These are phyloP conservation scores for Podospora pseudocomata DNA, from an alignment of 495 filamentous ascomycete genomes.

Conservation along the genomic window DNA sequence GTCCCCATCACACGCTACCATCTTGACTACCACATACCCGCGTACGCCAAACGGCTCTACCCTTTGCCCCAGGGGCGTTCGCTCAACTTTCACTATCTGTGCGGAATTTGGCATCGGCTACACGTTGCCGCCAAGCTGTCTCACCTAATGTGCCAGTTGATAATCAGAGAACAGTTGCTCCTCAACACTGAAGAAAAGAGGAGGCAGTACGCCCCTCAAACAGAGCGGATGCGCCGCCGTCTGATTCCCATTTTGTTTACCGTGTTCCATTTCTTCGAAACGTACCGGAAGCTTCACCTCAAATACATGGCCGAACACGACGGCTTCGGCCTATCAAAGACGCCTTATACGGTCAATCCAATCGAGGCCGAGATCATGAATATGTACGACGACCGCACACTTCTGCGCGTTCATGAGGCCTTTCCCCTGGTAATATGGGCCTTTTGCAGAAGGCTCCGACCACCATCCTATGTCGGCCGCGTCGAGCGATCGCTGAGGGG, in stretches of 20 bases:
- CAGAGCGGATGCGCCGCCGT: constrained; percentile 53
- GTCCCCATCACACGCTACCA: constrained; percentile 54
- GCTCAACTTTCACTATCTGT: constrained; percentile 54
- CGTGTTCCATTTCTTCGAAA: constrained; percentile 58
- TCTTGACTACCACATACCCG: constrained; percentile 49
- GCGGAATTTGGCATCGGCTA: constrained; percentile 56
- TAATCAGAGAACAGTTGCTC: constrained; percentile 55
- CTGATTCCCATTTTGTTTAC: constrained; percentile 54
- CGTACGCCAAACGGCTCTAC: constrained; percentile 51
- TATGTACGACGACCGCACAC: constrained; percentile 55
- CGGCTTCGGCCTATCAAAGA: constrained; percentile 36
- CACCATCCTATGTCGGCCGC: constrained; percentile 54
- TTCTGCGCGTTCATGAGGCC: constrained; percentile 52
- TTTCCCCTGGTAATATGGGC: constrained; percentile 56
- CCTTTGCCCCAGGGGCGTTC: constrained; percentile 40
- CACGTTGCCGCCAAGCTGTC: constrained; percentile 55
- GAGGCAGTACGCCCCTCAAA: constrained; percentile 50
- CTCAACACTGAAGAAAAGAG: constrained; percentile 47
- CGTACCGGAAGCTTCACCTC: constrained; percentile 52
- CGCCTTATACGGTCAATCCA: constrained; percentile 48
- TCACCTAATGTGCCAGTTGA: constrained; percentile 51
- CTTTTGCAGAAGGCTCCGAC: constrained; percentile 52
- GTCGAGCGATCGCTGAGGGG: constrained; percentile 55
- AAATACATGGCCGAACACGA: constrained; percentile 45
- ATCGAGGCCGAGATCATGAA: constrained; percentile 53